Base-by-base conservation (phyloP, 352 stramenopile species). In the Globisporangium cederbergense region DNA sequence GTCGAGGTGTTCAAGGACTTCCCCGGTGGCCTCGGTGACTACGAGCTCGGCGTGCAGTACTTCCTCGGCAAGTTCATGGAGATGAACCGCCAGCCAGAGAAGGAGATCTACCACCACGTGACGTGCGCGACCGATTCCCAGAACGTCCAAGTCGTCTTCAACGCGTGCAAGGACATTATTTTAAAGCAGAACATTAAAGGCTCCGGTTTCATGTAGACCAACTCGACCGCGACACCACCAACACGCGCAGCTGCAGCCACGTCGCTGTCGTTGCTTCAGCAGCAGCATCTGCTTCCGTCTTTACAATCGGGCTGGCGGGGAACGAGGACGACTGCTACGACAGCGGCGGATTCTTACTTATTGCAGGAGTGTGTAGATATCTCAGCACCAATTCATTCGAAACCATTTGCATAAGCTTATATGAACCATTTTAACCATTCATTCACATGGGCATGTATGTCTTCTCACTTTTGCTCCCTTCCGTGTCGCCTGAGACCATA, bases 51-150 rank as follows among this genome's bases (percentile, higher is more conserved):
- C 32, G 77, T 96, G 52, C 78, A 86, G 64, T 98, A 98, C 73
- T 97, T 98, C 74, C 65, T 95, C 28, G 77, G 79, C 63, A 98
- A 98, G 79, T 98, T 98, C 75, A 92, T 98, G 78, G 93, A 98
- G 64, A 90, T 93, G 75, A 98, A 98, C 74, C 81, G 87, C 57
- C 94, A 97, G 76, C 77, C 83, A 0, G 83, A 95, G 54, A 91
- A 96, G 71, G 80, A 97, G 70, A 96, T 98, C 55, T 98, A 98
- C 79, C 78, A 96, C 73, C 93, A 98, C 79, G 89, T 98, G 53
- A 98, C 95, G 40, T 99, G 96, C 73, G 95, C 96, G 38, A 99
- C 96, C 9, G 96, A 99, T 78, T 98, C 95, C n/a, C 84, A 98
- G 73, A 98, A 98, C 72, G 91, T 99, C 49, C 83, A 97, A 70